These are phyloP conservation scores for Paecilomyces dactylethromorphus DNA, from an alignment of 2,329 filamentous ascomycete species.

Conservation along the genomic window DNA sequence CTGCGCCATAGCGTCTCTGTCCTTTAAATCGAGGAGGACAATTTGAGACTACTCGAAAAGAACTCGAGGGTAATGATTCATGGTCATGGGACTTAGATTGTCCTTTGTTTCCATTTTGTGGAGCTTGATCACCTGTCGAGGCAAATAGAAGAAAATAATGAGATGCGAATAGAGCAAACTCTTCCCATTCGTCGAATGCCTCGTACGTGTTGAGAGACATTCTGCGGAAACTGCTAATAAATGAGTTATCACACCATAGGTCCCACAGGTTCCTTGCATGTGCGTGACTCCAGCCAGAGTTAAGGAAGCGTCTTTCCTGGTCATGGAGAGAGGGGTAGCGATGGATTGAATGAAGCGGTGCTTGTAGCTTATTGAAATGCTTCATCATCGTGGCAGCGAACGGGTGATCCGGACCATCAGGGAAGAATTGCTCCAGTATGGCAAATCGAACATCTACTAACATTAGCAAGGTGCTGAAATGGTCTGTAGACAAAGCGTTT, in stretches of 20 bases:
- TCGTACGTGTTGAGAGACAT: slow-evolving; percentile 62
- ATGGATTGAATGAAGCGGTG: slow-evolving; percentile 67
- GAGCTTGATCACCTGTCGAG: slow-evolving; percentile 26
- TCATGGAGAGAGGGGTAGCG: slow-evolving; percentile 60
- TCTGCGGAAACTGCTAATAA: slow-evolving; percentile 57
- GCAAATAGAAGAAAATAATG: slow-evolving; percentile 79
- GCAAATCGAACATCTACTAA: slow-evolving; percentile 64
- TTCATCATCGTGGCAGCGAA: slow-evolving; percentile 81
- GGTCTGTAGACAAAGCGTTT: slow-evolving; percentile 3
- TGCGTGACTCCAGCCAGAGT: slow-evolving; percentile 61
- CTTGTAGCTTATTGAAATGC: slow-evolving; percentile 75
- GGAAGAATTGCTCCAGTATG: slow-evolving; percentile 78
- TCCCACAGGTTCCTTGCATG: slow-evolving; percentile 70
- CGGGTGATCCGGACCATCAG: slow-evolving; percentile 68
- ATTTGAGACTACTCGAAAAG: slow-evolving; percentile 13
- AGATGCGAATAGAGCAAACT: slow-evolving; percentile 75
- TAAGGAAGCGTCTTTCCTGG: slow-evolving; percentile 62
- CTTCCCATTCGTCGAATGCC: slow-evolving; percentile 94
- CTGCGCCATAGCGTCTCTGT: slow-evolving; percentile 56
- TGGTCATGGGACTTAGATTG: not conserved
- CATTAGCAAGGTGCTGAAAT: slow-evolving; percentile 4
- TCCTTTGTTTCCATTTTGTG: not conserved
- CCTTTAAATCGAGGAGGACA: slow-evolving; percentile 32
- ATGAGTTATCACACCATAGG: slow-evolving; percentile 65
- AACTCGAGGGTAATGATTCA: not conserved